A percentile compares a stretch with the other conserved stretches of the same genome.
These are phyloP conservation scores for Chlamydomonas applanata DNA, from an alignment of 139 green algal species.

Conservation along the genomic window DNA sequence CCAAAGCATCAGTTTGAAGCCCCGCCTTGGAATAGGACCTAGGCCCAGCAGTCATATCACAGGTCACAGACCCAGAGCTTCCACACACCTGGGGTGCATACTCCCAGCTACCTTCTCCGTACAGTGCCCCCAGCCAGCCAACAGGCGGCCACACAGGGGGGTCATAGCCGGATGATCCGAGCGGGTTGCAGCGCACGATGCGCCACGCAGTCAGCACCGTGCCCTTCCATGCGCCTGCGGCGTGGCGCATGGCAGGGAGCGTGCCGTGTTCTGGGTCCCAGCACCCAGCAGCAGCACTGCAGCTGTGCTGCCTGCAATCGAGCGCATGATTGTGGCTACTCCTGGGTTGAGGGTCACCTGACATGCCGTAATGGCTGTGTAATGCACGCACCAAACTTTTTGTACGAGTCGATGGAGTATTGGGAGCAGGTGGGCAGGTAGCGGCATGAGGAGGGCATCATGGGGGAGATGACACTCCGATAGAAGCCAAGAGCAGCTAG, in stretches of 20 bases:
- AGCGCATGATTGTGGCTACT: no score
- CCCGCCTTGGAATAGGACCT: no score
- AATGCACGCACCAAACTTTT: constrained; percentile 55
- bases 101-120: constrained; percentile 13
- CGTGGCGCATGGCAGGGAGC: not conserved
- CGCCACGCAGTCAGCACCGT: constrained; percentile 78
- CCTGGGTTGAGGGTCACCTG: no score
- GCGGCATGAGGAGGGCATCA: constrained; percentile 73
- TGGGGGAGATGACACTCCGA: constrained; percentile 65
- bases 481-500: constrained; percentile 70
- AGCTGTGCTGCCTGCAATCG: not conserved
- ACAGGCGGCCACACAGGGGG: constrained; percentile 48
- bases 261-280: not conserved
- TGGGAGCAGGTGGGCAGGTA: constrained; percentile 79
- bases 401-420: constrained; percentile 68
- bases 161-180: constrained; percentile 48
- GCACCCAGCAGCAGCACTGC: not conserved
- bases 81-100: not conserved
- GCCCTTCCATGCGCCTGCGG: constrained; percentile 54
- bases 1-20: no score
- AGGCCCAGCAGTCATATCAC: no score
- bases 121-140: constrained; percentile 35
- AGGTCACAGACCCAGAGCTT: not conserved
- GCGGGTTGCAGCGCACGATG: constrained; percentile 76
- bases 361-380: no score